These are phyloP conservation scores for Cercospora berteroae DNA, from an alignment of 2,329 filamentous ascomycete species.

Conservation along the genomic window DNA sequence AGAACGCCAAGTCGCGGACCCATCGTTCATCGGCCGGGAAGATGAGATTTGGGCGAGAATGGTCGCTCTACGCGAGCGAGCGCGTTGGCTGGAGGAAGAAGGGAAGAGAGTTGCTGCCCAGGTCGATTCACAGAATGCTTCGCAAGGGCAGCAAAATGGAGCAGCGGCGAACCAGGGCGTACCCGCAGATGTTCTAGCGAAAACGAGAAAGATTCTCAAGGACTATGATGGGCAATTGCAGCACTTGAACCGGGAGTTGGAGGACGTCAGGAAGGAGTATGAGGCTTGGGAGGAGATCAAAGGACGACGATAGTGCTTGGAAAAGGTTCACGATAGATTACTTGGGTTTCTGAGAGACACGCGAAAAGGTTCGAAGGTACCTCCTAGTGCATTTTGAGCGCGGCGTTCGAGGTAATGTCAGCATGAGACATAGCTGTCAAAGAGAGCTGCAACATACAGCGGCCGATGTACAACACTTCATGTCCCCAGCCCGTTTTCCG, in stretches of 20 bases:
- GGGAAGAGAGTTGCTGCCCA: conserved; percentile 63
- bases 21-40: conserved; percentile 69
- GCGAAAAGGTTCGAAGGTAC: neutral
- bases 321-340: neutral
- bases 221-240: conserved; percentile 77
- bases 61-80: conserved; percentile 70
- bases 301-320: conserved; percentile 7
- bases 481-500: neutral
- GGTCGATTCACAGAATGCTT: conserved; percentile 38
- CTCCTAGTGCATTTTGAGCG: conserved; percentile 1
- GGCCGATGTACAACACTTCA: neutral
- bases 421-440: neutral
- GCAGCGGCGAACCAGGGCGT: conserved; percentile 54
- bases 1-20: conserved; percentile 70
- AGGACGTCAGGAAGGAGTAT: conserved; percentile 59
- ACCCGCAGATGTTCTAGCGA: conserved; percentile 67
- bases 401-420: neutral
- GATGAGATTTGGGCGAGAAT: conserved; percentile 85
- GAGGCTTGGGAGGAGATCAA: conserved; percentile 51
- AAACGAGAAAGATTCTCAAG: conserved; percentile 76
- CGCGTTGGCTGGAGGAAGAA: conserved; percentile 69
- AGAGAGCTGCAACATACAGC: neutral
- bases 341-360: neutral
- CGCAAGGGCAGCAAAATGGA: conserved; percentile 46
- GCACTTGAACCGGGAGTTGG: conserved; percentile 68